These are phyloP conservation scores for Cucumis cinereus DNA, from an alignment of 306 rosid species.

Conservation along the genomic window DNA sequence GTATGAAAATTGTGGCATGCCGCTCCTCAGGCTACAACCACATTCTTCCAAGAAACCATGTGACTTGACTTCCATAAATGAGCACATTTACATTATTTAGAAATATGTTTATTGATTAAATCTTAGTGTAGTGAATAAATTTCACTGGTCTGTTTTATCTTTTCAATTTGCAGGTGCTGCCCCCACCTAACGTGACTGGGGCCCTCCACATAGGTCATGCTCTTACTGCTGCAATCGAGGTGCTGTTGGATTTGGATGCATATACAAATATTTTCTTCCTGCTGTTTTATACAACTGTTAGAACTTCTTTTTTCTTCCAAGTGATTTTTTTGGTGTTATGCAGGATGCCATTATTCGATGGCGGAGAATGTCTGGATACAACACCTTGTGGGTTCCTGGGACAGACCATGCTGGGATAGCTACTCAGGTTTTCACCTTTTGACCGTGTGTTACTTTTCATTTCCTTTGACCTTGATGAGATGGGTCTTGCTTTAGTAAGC, in stretches of 20 bases:
- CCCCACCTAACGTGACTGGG: slow-evolving; percentile 96
- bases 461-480: background rate
- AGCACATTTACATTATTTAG: background rate
- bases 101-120: background rate
- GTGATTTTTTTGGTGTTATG: slow-evolving; percentile 12
- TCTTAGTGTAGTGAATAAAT: background rate
- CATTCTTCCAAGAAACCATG: background rate
- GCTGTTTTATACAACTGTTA: background rate
- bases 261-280: background rate
- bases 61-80: background rate
- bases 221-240: slow-evolving; percentile 92
- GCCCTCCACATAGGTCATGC: slow-evolving; percentile 97
- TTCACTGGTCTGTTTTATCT: background rate
- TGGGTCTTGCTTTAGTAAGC: background rate
- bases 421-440: slow-evolving; percentile 57
- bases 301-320: background rate
- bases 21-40: background rate
- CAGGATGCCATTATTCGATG: slow-evolving; percentile 96
- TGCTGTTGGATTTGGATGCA: background rate
- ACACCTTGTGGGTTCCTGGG: slow-evolving; percentile 95
- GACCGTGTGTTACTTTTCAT: background rate
- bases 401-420: slow-evolving; percentile 98
- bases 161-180: slow-evolving; percentile 53
- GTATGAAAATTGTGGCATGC: background rate
- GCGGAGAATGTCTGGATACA: slow-evolving; percentile 90